Evolutionary conservation across 352 stramenopile species (phyloP), one percentile per base, ranked within the genome.

Genomic region (Phytophthora foliorum): DNA sequence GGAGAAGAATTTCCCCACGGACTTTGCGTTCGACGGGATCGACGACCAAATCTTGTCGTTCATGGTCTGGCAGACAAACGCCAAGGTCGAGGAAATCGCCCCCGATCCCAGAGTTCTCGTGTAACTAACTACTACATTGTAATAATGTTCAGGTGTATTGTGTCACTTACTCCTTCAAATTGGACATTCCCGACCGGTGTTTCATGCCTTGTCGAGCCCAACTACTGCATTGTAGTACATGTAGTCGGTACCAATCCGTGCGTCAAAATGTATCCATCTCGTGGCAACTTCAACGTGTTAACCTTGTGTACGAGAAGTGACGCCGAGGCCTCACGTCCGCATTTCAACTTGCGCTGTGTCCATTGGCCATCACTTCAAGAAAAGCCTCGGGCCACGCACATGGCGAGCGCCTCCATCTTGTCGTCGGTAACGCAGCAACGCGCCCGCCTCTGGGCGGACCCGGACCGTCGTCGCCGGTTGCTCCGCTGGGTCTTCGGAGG

Each of bases 401-500:
- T 57, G 50, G 50, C 21, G 19, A 53, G n/a, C 45, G 4, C 7
- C 44, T 56, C 49, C 49, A 6, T 27, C 27, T 42, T 50, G 41
- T 14, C 14, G n/a, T n/a, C 55, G n/a, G 3, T 22, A 6, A 7
- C 31, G 39, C 16, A 13, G 24, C 54, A 24, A 7, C 10, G 69
- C 21, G 16, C 69, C 25, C 22, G 48, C 19, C 49, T 67, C 39
- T 75, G 61, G 61, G 8, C 22, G 32, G 55, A 72, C 16, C 61
- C 31, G 4, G 41, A 60, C 2, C 51, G 49, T 38, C 55, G 61
- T 17, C 54, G 34, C 14, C 46, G 42, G 17, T 22, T 68, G 9
- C 17, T 72, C 17, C 53, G 50, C 22, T 72, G 68, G 62, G 2
- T 72, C 19, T 63, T 70, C 42, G 51, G 46, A 5, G 60, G 60